These are phyloP conservation scores for Coemansia aciculifera DNA, from an alignment of 192 early-diverging fungal genomes.

Conservation along the genomic window DNA sequence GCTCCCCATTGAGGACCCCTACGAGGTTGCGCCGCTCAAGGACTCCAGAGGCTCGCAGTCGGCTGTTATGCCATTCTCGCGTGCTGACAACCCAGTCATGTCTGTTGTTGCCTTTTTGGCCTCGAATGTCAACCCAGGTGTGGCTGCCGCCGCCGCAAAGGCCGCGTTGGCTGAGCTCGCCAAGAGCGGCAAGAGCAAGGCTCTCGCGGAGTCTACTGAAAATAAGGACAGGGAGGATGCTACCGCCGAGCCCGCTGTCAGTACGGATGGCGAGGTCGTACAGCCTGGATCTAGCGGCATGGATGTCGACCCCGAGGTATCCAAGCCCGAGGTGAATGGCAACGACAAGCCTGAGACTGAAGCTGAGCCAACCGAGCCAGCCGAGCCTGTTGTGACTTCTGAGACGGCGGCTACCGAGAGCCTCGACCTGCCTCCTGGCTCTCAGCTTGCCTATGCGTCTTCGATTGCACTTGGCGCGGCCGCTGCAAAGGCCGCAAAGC, in stretches of 20 bases:
- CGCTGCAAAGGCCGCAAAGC: constrained; percentile 81
- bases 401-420: constrained; percentile 5
- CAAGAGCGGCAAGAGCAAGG: background rate
- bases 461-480: constrained; percentile 90
- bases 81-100: constrained; percentile 89
- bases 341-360: constrained; percentile 22
- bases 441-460: constrained; percentile 73
- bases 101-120: constrained; percentile 87
- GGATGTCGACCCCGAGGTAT: constrained; percentile 28
- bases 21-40: constrained; percentile 53
- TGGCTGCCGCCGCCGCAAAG: constrained; percentile 85
- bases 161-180: constrained; percentile 75
- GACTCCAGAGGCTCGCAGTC: constrained; percentile 55
- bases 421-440: constrained; percentile 23
- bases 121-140: constrained; percentile 80
- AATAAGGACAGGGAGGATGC: constrained; percentile 2
- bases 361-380: background rate
- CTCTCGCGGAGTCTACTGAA: background rate
- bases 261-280: constrained; percentile 3
- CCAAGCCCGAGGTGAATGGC: background rate
- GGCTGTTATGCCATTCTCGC: constrained; percentile 69
- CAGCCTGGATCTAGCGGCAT: constrained; percentile 6
- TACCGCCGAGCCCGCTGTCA: background rate
- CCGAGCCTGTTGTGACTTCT: background rate
- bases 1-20: constrained; percentile 87